A percentile compares a stretch with the other conserved stretches of the same genome.
phyloP scores from a whole-genome alignment of 371 early-diverging fungal genomes.

The Mucor saturninus region DNA sequence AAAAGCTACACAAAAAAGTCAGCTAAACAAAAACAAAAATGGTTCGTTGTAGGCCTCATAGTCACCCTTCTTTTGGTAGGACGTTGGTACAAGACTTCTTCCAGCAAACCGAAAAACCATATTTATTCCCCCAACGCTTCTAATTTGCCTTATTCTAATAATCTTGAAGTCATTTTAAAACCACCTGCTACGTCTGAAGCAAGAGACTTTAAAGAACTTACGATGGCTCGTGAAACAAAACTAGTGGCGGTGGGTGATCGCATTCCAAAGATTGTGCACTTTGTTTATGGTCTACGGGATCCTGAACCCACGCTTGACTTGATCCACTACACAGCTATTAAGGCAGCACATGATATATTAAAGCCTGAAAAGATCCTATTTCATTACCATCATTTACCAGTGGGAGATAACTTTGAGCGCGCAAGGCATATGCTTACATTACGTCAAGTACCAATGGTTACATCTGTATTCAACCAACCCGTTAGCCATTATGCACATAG shows the following conservation, averaged over 20 bases:
- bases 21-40: slow-evolving; percentile 16
- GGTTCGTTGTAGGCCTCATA: slow-evolving; percentile 9
- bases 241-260: slow-evolving; percentile 18
- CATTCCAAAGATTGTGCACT: slow-evolving; percentile 59
- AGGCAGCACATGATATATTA: slow-evolving; percentile 53
- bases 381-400: slow-evolving; percentile 56
- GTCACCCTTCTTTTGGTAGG: slow-evolving; percentile 3
- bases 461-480: slow-evolving; percentile 43
- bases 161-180: slow-evolving; percentile 17
- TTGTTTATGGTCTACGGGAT: slow-evolving; percentile 52
- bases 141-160: neutral
- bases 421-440: slow-evolving; percentile 46
- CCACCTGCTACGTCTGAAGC: slow-evolving; percentile 13
- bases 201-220: slow-evolving; percentile 26
- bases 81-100: neutral
- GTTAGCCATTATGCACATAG: slow-evolving; percentile 55
- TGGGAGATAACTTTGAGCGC: slow-evolving; percentile 50
- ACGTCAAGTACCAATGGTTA: slow-evolving; percentile 38
- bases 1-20: slow-evolving; percentile 10
- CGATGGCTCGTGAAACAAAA: slow-evolving; percentile 25
- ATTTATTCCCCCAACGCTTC: too few species aligned
- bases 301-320: slow-evolving; percentile 51
- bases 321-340: slow-evolving; percentile 59
- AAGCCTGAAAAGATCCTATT: slow-evolving; percentile 54
- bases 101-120: too few species aligned